Conservation (phyloP, 148 eudicot species). For the Pouteria glomerata region DNA sequence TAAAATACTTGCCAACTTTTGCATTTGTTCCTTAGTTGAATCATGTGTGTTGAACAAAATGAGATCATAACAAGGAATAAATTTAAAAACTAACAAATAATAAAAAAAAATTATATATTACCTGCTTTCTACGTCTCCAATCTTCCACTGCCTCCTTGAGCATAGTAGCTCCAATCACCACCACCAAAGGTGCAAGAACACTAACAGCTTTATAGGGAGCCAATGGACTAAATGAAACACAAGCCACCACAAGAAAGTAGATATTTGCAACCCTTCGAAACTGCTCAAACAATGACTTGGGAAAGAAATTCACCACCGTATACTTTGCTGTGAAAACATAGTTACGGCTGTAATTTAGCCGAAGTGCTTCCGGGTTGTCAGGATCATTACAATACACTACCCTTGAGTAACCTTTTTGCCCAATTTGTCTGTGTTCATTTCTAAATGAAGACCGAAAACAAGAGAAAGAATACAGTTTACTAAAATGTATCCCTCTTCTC, state of each 20-base stretch:
- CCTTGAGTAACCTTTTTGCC: constrained; percentile 77
- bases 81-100: not conserved
- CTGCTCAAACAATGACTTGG: constrained; percentile 94
- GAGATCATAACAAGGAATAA: not conserved
- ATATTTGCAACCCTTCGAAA: constrained; percentile 89
- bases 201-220: constrained; percentile 79
- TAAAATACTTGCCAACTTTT: not conserved
- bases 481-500: constrained; percentile 44
- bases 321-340: constrained; percentile 93
- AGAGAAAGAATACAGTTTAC: constrained; percentile 66
- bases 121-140: constrained; percentile 92
- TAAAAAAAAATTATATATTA: constrained; percentile 7
- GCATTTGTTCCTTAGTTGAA: not conserved
- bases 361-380: constrained; percentile 52
- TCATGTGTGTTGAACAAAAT: not conserved
- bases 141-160: constrained; percentile 91
- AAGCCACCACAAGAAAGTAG: constrained; percentile 83
- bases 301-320: constrained; percentile 68
- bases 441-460: constrained; percentile 43
- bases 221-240: constrained; percentile 71
- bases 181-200: constrained; percentile 59
- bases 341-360: constrained; percentile 50
- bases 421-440: constrained; percentile 72
- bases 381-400: constrained; percentile 86
- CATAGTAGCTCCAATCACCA: constrained; percentile 93